phyloP scores from a whole-genome alignment of 2,329 filamentous ascomycete genomes.

The Trichophyton mentagrophytes region DNA sequence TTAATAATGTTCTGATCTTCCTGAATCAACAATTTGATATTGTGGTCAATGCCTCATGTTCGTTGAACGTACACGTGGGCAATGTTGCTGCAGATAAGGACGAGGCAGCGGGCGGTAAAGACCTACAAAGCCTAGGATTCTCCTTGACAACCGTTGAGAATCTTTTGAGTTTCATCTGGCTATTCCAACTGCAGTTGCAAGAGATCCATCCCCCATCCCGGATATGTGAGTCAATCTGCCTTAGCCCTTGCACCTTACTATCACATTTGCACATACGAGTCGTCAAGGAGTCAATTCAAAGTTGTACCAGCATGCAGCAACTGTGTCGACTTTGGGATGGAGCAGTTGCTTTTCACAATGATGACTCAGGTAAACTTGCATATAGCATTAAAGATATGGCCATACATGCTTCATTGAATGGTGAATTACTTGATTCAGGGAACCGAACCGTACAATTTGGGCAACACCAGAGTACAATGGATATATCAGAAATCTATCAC shows the following conservation, averaged over 20 bases:
- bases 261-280: background rate
- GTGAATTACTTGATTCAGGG: background rate
- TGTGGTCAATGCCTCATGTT: slow-evolving; percentile 15
- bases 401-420: background rate
- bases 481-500: slow-evolving; percentile 15
- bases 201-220: slow-evolving; percentile 15
- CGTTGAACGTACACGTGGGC: slow-evolving; percentile 21
- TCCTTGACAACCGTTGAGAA: slow-evolving; percentile 15
- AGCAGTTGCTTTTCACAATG: background rate
- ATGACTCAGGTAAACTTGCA: background rate
- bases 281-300: slow-evolving; percentile 4
- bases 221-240: background rate
- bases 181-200: slow-evolving; percentile 18
- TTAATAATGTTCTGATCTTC: slow-evolving; percentile 10
- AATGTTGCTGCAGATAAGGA: slow-evolving; percentile 1
- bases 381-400: slow-evolving; percentile 9
- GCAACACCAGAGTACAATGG: slow-evolving; percentile 18
- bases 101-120: background rate
- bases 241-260: slow-evolving; percentile 5
- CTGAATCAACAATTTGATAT: slow-evolving; percentile 12
- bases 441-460: slow-evolving; percentile 21
- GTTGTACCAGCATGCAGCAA: slow-evolving; percentile 5
- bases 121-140: slow-evolving; percentile 8
- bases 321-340: slow-evolving; percentile 11
- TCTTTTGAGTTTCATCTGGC: slow-evolving; percentile 16